Conservation (phyloP, 148 eudicot genomes). For the Chenopodium formosanum region DNA sequence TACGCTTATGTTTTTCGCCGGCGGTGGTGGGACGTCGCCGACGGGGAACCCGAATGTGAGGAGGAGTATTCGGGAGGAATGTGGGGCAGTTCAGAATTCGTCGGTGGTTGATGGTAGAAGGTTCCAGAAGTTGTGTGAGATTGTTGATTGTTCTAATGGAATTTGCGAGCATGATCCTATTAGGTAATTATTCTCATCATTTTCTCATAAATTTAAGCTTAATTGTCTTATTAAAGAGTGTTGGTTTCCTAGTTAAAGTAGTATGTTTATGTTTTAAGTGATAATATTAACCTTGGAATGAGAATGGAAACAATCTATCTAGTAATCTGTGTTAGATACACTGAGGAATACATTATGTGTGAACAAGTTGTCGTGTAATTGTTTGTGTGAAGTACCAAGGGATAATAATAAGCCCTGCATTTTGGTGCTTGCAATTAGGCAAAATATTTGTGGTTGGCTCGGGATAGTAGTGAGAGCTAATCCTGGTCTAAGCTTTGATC, state of each 20-base stretch:
- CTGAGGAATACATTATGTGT: not conserved
- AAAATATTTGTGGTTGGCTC: not conserved
- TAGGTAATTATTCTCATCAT: constrained; percentile 22
- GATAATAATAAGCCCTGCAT: not conserved
- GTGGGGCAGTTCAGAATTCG: constrained; percentile 19
- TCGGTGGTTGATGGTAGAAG: constrained; percentile 13
- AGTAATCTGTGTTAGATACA: not conserved
- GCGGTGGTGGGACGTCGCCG: constrained; percentile 71
- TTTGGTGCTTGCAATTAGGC: not conserved
- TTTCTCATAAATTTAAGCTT: not conserved
- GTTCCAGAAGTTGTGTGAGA: constrained; percentile 59
- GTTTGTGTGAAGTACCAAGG: not conserved
- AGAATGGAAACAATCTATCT: not conserved
- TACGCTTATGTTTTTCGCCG: constrained; percentile 57
- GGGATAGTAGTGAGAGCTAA: not conserved
- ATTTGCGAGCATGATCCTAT: constrained; percentile 88
- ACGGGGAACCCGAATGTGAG: constrained; percentile 57
- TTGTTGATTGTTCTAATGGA: constrained; percentile 83
- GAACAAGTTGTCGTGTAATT: not conserved
- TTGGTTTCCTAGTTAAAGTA: too few relatives aligned
- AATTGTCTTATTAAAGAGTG: too few relatives aligned
- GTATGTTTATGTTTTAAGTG: too few relatives aligned
- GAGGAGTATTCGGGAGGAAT: constrained; percentile 75
- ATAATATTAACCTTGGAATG: not conserved
- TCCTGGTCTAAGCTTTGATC: not conserved